Percentiles rank a stretch among this genome's conserved stretches.
Evolutionary conservation across 768 basidiomycete genomes (phyloP).

Genomic region (Mycena galopus): DNA sequence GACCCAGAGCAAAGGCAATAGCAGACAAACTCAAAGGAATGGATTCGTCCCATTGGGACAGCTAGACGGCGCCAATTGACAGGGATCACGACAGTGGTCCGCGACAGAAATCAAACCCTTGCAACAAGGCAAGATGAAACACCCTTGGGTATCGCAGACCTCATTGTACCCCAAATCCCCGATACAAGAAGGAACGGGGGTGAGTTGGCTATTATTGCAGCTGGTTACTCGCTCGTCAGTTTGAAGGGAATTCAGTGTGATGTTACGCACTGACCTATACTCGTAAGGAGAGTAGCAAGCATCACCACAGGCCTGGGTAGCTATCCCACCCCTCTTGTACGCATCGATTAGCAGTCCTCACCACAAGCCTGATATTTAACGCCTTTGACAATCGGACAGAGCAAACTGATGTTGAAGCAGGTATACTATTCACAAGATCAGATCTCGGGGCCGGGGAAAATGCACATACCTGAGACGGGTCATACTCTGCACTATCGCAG

Average conservation of each 20-base stretch:
- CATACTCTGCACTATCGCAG: background rate
- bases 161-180: no score
- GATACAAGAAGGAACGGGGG: background rate
- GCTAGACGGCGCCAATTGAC: no score
- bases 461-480: background rate
- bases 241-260: background rate
- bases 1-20: no score
- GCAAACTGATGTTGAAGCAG: constrained; percentile 1
- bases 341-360: background rate
- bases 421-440: background rate
- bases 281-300: background rate
- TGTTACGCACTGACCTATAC: background rate
- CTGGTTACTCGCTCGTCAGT: background rate
- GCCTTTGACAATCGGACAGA: constrained; percentile 3
- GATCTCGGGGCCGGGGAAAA: background rate
- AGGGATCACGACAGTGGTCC: no score
- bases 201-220: background rate
- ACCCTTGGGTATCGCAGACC: no score
- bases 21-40: no score
- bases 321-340: background rate
- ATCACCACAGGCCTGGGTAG: background rate
- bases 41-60: no score
- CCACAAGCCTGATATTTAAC: background rate
- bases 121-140: no score
- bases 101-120: no score